Evolutionary conservation across 768 basidiomycete species (phyloP), one percentile per base, ranked within the genome.

Genomic region (Brasilioporus rufonigricans): DNA sequence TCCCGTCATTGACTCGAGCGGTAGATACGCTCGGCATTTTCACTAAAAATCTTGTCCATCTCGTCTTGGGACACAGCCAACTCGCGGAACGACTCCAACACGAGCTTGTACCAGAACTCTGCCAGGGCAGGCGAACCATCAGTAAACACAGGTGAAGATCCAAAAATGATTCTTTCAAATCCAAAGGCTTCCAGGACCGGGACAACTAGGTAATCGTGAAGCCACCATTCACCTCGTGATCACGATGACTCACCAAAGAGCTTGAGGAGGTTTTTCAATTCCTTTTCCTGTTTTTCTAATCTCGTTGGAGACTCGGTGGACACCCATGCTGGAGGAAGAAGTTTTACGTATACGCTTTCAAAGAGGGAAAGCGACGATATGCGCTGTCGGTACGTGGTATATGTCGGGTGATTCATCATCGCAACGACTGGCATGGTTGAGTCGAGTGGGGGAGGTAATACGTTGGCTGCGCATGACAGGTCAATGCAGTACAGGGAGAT

Each of bases 101-200:
- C 87, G 50, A 92, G 80, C 61, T 84, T 86, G 62, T 91, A 93
- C 91, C 91, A 93, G 56, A 85, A 83, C 35, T 77, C 79, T 3
- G 83, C 79, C 44, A 76, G 76, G 4, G 82, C 81, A 24, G 74
- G 63, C 26, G 76, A 74, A 24, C 74, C 74, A 3, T 76, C 75
- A 5, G 74, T 71, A n/a, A 76, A 70, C 12, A 86, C 82, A 31
- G 87, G 82, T 1, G 89, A 85, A 10, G 90, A 87, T 9, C 91
- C 91, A 70, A 87, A 93, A 19, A 93, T 78, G 61, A 93, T 91
- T 49, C 91, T 82, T 62, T 88, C 78, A 62, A 82, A 89, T 8
- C 91, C 91, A 66, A 93, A 93, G 3, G 91, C 91, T 67, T 93
- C 91, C 57, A 92, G 72, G 35, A 87, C 86, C 16, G 89, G 91